Percentiles rank a stretch among this genome's conserved stretches.
These are phyloP conservation scores for Apiospora koreana DNA, from an alignment of 2,329 filamentous ascomycete species.

Conservation along the genomic window DNA sequence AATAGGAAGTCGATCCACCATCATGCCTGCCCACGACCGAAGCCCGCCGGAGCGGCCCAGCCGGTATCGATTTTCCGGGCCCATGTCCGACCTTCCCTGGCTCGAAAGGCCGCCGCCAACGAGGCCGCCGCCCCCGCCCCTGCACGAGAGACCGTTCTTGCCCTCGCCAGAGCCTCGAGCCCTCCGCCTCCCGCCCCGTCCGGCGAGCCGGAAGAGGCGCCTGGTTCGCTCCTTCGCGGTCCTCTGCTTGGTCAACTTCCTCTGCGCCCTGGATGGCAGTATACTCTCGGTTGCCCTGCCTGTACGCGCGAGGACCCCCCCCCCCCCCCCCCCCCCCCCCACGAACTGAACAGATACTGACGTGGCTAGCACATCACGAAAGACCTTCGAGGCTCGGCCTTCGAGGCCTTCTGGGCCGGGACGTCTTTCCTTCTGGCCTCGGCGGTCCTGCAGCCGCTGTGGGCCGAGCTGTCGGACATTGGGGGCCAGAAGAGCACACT, in stretches of 20 bases:
- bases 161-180: not conserved
- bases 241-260: not conserved
- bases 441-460: conserved; percentile 57
- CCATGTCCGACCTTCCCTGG: not conserved
- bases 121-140: not conserved
- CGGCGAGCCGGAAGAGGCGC: not conserved
- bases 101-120: not conserved
- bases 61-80: not conserved
- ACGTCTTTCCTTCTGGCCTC: conserved; percentile 69
- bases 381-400: conserved; percentile 52
- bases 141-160: not conserved
- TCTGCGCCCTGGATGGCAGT: not conserved
- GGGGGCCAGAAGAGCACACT: conserved; percentile 14
- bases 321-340: too few species aligned
- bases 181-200: not conserved
- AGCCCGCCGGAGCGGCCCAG: not conserved
- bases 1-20: not conserved
- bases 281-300: not conserved
- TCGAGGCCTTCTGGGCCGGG: conserved; percentile 71
- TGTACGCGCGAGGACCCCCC: not conserved
- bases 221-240: not conserved
- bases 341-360: not conserved
- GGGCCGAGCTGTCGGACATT: conserved; percentile 15
- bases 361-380: conserved; percentile 39
- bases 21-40: not conserved